A percentile compares a stretch with the other conserved stretches of the same genome.
Conservation (phyloP, 345 rosid genomes). For the Linum tenue region DNA sequence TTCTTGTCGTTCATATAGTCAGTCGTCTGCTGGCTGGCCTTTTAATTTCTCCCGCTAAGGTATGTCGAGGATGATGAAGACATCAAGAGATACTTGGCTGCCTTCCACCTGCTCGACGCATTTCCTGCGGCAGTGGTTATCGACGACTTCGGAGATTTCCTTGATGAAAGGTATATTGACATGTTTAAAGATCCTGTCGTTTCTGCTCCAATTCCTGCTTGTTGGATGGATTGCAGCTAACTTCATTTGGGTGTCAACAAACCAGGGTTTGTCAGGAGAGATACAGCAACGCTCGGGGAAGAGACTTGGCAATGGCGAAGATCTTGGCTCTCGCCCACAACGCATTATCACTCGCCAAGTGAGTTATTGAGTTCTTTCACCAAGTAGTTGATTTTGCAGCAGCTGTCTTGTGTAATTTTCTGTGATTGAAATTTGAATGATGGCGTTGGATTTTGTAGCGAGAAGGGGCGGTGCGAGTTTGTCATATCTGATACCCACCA, state of each 20-base stretch:
- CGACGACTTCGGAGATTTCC: constrained; percentile 76
- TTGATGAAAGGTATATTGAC: constrained; percentile 39
- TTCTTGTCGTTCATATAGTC: background rate
- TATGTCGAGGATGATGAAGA: constrained; percentile 74
- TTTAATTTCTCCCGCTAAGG: constrained; percentile 23
- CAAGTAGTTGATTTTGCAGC: background rate
- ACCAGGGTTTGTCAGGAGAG: constrained; percentile 48
- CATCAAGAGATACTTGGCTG: constrained; percentile 68
- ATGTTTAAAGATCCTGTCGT: background rate
- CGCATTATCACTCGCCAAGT: constrained; percentile 59
- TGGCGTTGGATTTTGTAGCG: constrained; percentile 19
- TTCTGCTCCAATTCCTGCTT: background rate
- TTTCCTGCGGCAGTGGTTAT: constrained; percentile 50
- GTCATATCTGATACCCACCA: constrained; percentile 59
- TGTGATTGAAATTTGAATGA: background rate
- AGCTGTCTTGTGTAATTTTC: background rate
- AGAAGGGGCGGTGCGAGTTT: constrained; percentile 38
- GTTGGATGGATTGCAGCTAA: background rate
- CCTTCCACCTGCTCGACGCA: constrained; percentile 58
- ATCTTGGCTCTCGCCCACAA: constrained; percentile 66
- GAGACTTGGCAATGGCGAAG: constrained; percentile 74
- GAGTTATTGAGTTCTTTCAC: constrained; percentile 8
- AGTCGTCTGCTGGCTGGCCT: background rate
- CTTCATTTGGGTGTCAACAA: background rate
- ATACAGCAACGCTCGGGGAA: constrained; percentile 55